Conservation (phyloP, 2,329 filamentous ascomycete species). For the Rutstroemia sp. region DNA sequence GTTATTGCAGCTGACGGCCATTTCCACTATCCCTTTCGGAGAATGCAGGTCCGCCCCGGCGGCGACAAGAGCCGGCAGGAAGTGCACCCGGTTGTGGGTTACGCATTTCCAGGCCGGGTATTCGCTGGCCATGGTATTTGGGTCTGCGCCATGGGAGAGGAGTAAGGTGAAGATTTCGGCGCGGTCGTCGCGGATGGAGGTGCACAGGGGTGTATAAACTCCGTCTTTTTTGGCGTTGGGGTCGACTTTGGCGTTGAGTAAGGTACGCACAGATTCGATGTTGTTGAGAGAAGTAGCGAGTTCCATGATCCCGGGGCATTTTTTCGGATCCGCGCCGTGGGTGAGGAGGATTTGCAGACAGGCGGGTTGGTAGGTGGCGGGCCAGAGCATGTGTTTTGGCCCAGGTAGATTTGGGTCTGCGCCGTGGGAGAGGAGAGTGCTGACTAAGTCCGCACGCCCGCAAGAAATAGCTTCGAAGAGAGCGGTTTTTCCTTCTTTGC, state of each 20-base stretch:
- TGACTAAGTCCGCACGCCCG: conserved; percentile 49
- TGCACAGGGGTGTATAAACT: conserved; percentile 60
- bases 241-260: conserved; percentile 51
- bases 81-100: conserved; percentile 55
- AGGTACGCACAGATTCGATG: conserved; percentile 50
- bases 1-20: conserved; percentile 54
- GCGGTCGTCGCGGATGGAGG: conserved; percentile 59
- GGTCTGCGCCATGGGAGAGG: conserved; percentile 42
- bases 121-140: conserved; percentile 50
- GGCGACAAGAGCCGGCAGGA: conserved; percentile 49
- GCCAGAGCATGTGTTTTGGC: conserved; percentile 63
- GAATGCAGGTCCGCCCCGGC: conserved; percentile 52
- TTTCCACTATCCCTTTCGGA: conserved; percentile 60
- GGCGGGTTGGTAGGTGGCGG: conserved; percentile 49
- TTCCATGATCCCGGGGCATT: conserved; percentile 56
- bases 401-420: conserved; percentile 63
- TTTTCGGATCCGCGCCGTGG: conserved; percentile 52
- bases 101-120: conserved; percentile 63
- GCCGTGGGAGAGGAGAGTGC: conserved; percentile 45
- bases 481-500: conserved; percentile 52
- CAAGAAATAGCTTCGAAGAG: conserved; percentile 54
- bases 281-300: conserved; percentile 56
- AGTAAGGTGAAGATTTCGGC: conserved; percentile 54
- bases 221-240: conserved; percentile 57
- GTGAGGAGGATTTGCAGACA: conserved; percentile 51